Base-by-base conservation (phyloP, 1,284 basidiomycete species). In the Cutaneotrichosporon curvatum region DNA sequence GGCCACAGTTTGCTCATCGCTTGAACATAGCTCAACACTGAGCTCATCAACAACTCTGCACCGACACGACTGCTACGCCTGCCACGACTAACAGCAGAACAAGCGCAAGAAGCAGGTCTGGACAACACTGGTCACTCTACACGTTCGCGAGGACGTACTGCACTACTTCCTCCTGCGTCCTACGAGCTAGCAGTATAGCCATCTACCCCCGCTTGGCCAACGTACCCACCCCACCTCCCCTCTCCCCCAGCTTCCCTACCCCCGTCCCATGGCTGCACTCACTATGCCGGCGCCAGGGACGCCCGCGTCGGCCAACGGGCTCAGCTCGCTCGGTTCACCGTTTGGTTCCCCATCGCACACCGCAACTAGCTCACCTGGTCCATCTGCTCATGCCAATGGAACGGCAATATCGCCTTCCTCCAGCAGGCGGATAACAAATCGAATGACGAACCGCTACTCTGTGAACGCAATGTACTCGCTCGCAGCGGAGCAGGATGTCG, bases 401-500 rank as follows among this genome's bases (percentile, higher is more conserved):
- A 41, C 30, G 31, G 40, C 31, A 19, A 35, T 40, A 12, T 41
- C 39, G 1, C 36, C 46, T 7, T 49, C 55, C 1, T 21, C 49
- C 4, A 50, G 41, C 43, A 54, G 60, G 32, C 57, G 68, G 20
- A 48, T 67, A 41, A 68, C 68, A n/a, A 88, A 87, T 76, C 77
- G 91, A 69, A 95, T 91, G 72, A 92, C 88, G 52, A 96, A 97
- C 74, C 84, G 92, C 48, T 96, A 95, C 75, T 88, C 85, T 66
- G 91, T 96, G 51, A 96, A 89, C 46, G 89, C 89, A 19, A 79
- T 97, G 61, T 97, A 96, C 72, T 90, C 86, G 62, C 90, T 98
- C 83, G 92, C 92, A 11, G 94, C 92, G 22, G 92, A 98, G 73
- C 90, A 96, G 77, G 94, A 98, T 67, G 86, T 95, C 22, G 95